These are phyloP conservation scores for Blastobotrys terrestris DNA, from an alignment of 805 yeast genomes.

Conservation along the genomic window DNA sequence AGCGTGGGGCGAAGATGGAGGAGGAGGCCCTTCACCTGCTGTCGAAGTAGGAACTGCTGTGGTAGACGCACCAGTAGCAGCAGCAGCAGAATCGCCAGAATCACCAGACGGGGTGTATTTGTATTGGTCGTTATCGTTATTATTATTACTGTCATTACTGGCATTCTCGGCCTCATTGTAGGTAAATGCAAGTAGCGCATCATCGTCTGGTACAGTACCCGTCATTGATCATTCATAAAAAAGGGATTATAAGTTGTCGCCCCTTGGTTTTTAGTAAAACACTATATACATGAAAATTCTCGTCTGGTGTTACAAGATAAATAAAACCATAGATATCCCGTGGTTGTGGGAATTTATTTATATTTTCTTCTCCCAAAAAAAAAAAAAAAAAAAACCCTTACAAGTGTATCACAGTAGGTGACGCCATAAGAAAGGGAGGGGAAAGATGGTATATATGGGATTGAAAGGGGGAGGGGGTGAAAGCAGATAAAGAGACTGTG, in stretches of 20 bases:
- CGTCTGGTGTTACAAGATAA: neutral
- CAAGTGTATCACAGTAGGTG: neutral
- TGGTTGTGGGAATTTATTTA: neutral
- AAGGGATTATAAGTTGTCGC: slow-evolving; percentile 1
- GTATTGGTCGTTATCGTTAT: slow-evolving; percentile 1
- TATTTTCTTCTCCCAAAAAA: neutral
- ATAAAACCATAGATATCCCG: neutral
- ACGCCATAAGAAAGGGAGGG: neutral
- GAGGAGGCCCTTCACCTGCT: slow-evolving; percentile 3
- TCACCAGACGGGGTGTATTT: neutral
- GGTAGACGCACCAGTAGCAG: slow-evolving; percentile 9
- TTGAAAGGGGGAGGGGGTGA: too few species aligned
- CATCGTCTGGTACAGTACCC: slow-evolving; percentile 10
- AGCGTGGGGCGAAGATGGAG: slow-evolving; percentile 2
- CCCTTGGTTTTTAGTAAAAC: neutral
- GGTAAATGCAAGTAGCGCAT: slow-evolving; percentile 8
- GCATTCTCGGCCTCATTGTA: neutral
- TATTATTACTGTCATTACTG: neutral
- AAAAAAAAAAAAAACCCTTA: neutral
- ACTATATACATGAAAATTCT: neutral
- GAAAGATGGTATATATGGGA: neutral
- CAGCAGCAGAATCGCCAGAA: slow-evolving; percentile 1
- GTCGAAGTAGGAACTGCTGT: slow-evolving; percentile 6
- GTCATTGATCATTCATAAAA: slow-evolving; percentile 4
- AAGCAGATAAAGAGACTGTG: too few species aligned